Evolutionary conservation across 2,329 filamentous ascomycete species (phyloP).

Genomic region (Chaetomium globosum): DNA sequence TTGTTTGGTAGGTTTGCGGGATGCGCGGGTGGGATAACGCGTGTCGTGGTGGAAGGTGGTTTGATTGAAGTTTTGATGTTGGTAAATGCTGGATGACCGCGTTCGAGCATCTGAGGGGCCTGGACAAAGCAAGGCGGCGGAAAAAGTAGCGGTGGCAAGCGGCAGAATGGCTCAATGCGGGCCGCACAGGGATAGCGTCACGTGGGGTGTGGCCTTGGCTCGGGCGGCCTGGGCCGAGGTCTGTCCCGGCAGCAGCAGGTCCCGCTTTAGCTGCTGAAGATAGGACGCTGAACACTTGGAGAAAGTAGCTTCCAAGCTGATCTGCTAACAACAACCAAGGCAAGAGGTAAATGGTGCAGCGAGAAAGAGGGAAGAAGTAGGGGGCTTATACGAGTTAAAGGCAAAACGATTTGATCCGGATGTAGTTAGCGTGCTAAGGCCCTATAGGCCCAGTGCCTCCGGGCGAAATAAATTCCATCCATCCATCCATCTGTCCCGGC

Average conservation of each 20-base stretch:
- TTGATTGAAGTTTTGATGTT: not conserved
- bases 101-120: not conserved
- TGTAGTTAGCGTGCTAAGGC: no score
- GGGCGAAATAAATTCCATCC: no score
- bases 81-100: conserved; percentile 5
- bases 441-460: no score
- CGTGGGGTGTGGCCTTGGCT: not conserved
- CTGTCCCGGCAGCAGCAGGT: conserved; percentile 23
- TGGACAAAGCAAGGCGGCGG: conserved; percentile 18
- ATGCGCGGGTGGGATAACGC: not conserved
- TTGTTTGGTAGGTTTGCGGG: not conserved
- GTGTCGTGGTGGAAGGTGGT: not conserved
- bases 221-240: conserved; percentile 8
- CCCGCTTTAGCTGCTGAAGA: no score
- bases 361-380: no score
- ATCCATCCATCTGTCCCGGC: conserved; percentile 21
- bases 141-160: conserved; percentile 32
- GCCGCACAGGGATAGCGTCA: not conserved
- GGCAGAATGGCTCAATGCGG: conserved; percentile 29
- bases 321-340: no score
- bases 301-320: no score
- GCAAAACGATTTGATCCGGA: no score
- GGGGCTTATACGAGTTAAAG: no score
- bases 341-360: no score
- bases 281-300: no score